These are phyloP conservation scores for Conoideocrella luteorostrata DNA, from an alignment of 2,329 filamentous ascomycete genomes.

Conservation along the genomic window DNA sequence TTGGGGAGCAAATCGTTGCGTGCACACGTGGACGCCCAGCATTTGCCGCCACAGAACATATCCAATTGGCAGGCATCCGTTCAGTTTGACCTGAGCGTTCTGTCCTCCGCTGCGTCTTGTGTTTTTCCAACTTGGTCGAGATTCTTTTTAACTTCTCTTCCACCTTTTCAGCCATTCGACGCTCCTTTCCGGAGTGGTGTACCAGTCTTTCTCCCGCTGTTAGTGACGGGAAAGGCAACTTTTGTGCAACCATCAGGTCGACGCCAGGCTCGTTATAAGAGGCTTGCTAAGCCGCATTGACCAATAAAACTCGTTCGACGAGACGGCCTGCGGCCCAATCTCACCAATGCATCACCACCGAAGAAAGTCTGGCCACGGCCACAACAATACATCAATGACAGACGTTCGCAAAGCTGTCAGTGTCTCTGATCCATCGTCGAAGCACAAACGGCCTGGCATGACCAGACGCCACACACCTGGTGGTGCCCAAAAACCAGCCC, in stretches of 20 bases:
- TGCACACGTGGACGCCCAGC: constrained; percentile 5
- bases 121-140: too few relatives aligned
- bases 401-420: constrained; percentile 47
- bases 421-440: constrained; percentile 35
- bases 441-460: constrained; percentile 41
- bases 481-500: constrained; percentile 41
- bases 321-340: constrained; percentile 4
- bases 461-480: constrained; percentile 36
- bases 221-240: not conserved
- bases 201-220: too few relatives aligned
- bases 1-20: not conserved
- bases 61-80: not conserved
- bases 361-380: constrained; percentile 49
- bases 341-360: constrained; percentile 48
- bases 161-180: too few relatives aligned
- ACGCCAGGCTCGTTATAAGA: not conserved
- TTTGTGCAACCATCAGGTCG: not conserved
- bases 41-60: constrained; percentile 5
- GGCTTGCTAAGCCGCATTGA: constrained; percentile 6
- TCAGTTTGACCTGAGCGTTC: too few relatives aligned
- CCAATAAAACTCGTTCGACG: constrained; percentile 3
- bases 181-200: not conserved
- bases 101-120: too few relatives aligned
- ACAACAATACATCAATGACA: constrained; percentile 46
- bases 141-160: too few relatives aligned